A percentile compares a stretch with the other conserved stretches of the same genome.
Conservation (phyloP, 2,329 filamentous ascomycete genomes). For the Sphaerulina musiva region DNA sequence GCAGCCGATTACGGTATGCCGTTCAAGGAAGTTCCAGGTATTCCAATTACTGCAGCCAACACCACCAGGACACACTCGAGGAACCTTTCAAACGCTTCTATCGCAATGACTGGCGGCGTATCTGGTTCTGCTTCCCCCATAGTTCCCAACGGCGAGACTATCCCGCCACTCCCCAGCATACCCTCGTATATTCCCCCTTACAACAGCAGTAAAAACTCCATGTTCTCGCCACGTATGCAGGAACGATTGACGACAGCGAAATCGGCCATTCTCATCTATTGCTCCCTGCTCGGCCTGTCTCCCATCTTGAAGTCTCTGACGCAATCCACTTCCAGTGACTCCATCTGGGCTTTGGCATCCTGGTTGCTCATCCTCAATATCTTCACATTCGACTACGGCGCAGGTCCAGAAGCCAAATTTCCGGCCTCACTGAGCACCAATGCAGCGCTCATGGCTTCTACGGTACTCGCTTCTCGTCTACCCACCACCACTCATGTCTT, state of each 20-base stretch:
- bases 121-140: slow-evolving; percentile 4
- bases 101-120: background rate
- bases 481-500: slow-evolving; percentile 92
- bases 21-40: slow-evolving; percentile 16
- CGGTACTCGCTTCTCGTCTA: slow-evolving; percentile 82
- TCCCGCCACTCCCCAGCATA: slow-evolving; percentile 1
- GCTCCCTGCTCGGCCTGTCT: slow-evolving; percentile 80
- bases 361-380: slow-evolving; percentile 93
- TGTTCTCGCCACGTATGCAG: slow-evolving; percentile 51
- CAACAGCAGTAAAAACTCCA: slow-evolving; percentile 23
- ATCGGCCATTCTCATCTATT: slow-evolving; percentile 88
- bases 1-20: slow-evolving; percentile 20
- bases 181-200: slow-evolving; percentile 17
- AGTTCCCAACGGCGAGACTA: background rate
- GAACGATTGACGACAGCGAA: slow-evolving; percentile 75
- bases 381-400: slow-evolving; percentile 95
- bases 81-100: background rate
- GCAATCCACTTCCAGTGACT: slow-evolving; percentile 82
- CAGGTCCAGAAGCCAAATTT: slow-evolving; percentile 56
- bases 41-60: background rate
- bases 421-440: slow-evolving; percentile 82
- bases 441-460: slow-evolving; percentile 91
- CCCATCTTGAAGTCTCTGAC: slow-evolving; percentile 97
- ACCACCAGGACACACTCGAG: slow-evolving; percentile 8
- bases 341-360: slow-evolving; percentile 94